Conservation (phyloP, 495 filamentous ascomycete species). For the Penicillium silybi region DNA sequence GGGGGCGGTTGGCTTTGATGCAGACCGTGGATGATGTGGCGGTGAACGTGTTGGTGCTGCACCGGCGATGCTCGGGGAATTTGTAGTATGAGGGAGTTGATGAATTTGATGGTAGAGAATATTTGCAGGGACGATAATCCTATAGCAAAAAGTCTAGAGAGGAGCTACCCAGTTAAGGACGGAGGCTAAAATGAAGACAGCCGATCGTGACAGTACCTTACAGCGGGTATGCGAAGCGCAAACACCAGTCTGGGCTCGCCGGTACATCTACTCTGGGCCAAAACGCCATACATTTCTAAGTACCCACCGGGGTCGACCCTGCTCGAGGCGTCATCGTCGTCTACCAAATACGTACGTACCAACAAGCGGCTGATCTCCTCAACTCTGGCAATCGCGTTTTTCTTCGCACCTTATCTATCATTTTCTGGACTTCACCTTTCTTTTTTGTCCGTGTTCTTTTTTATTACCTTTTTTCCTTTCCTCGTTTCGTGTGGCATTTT, state of each 20-base stretch:
- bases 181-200: constrained; percentile 22
- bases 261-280: background rate
- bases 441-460: constrained; percentile 7
- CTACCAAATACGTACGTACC: constrained; percentile 4
- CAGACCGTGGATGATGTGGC: constrained; percentile 8
- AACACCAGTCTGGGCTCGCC: constrained; percentile 9
- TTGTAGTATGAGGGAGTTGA: background rate
- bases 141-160: background rate
- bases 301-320: constrained; percentile 3
- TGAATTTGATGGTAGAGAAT: background rate
- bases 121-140: too few relatives aligned
- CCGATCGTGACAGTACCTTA: constrained; percentile 8
- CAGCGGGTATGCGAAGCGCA: background rate
- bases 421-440: constrained; percentile 5
- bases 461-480: constrained; percentile 8
- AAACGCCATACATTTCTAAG: background rate
- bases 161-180: constrained; percentile 1
- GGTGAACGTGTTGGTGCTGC: background rate
- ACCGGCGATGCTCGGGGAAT: background rate
- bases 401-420: constrained; percentile 28
- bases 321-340: constrained; percentile 10
- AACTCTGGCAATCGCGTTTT: constrained; percentile 17
- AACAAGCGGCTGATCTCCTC: constrained; percentile 22
- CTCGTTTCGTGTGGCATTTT: constrained; percentile 3
- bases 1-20: constrained; percentile 2